Conservation (phyloP, 345 rosid genomes). For the Mallotus nudiflorus region DNA sequence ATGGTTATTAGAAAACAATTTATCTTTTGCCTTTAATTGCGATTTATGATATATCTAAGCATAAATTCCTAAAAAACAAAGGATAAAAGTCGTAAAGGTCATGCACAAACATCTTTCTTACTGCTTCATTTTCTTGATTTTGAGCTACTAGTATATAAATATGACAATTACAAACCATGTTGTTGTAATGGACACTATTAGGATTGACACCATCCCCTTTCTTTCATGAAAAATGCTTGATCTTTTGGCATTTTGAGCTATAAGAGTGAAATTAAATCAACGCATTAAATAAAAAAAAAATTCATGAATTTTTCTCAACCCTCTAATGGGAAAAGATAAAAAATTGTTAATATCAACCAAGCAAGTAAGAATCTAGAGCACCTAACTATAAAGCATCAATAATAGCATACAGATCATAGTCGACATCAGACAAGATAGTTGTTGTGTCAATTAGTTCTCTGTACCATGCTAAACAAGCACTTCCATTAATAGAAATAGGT, state of each 20-base stretch:
- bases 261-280: too few relatives aligned
- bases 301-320: too few relatives aligned
- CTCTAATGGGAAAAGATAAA: too few relatives aligned
- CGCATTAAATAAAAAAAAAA: too few relatives aligned
- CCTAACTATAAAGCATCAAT: not conserved
- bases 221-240: slow-evolving; percentile 18
- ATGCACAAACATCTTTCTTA: slow-evolving; percentile 5
- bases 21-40: too few relatives aligned
- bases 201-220: slow-evolving; percentile 22
- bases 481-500: not conserved
- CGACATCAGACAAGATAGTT: not conserved
- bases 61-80: too few relatives aligned
- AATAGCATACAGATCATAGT: slow-evolving; percentile 2
- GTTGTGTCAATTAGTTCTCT: slow-evolving; percentile 11
- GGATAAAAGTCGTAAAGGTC: too few relatives aligned
- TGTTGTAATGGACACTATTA: slow-evolving; percentile 14
- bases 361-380: not conserved
- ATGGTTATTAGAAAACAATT: too few relatives aligned
- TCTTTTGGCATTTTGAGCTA: slow-evolving; percentile 31
- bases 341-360: too few relatives aligned
- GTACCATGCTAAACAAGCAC: slow-evolving; percentile 6
- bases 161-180: slow-evolving; percentile 13
- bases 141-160: slow-evolving; percentile 17
- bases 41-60: too few relatives aligned
- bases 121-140: slow-evolving; percentile 38